phyloP scores from a whole-genome alignment of 192 early-diverging fungal genomes.

The Coemansia sp. region DNA sequence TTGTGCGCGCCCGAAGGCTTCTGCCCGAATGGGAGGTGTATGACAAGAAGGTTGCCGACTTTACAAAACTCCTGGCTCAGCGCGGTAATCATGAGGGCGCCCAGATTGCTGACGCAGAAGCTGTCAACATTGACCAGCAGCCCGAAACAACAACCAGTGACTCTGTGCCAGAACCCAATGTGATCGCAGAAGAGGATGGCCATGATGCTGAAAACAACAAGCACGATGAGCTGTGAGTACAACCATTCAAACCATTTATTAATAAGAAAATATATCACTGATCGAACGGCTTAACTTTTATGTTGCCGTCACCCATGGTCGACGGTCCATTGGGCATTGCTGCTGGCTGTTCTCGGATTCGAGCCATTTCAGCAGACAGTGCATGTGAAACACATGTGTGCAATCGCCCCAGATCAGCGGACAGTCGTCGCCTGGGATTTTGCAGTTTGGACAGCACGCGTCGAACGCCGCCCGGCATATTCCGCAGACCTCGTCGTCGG shows the following conservation, averaged over 20 bases:
- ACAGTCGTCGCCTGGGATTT: conserved; percentile 83
- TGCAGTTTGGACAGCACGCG: conserved; percentile 80
- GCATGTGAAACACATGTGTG: conserved; percentile 91
- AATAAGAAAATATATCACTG: too few species aligned
- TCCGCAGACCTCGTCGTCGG: conserved; percentile 84
- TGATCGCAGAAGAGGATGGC: too few species aligned
- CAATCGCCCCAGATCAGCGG: conserved; percentile 89
- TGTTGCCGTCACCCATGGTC: conserved; percentile 62
- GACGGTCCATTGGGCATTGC: conserved; percentile 88
- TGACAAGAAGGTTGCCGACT: conserved; percentile 66
- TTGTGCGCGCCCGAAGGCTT: conserved; percentile 86
- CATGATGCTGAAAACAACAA: not conserved
- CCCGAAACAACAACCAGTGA: not conserved
- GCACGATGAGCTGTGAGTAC: conserved; percentile 42
- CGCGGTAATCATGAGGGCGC: conserved; percentile 37
- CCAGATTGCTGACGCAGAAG: conserved; percentile 42
- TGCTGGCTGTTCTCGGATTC: conserved; percentile 64
- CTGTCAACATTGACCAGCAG: conserved; percentile 33
- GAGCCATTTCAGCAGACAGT: conserved; percentile 86
- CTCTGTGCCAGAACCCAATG: too few species aligned
- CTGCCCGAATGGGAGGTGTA: conserved; percentile 92
- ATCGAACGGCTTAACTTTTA: too few species aligned
- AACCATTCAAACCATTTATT: too few species aligned
- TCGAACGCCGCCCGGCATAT: conserved; percentile 89
- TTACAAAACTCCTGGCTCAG: conserved; percentile 35